These are phyloP conservation scores for Dactylellina parvicollis DNA, from an alignment of 2,329 filamentous ascomycete species.

Conservation along the genomic window DNA sequence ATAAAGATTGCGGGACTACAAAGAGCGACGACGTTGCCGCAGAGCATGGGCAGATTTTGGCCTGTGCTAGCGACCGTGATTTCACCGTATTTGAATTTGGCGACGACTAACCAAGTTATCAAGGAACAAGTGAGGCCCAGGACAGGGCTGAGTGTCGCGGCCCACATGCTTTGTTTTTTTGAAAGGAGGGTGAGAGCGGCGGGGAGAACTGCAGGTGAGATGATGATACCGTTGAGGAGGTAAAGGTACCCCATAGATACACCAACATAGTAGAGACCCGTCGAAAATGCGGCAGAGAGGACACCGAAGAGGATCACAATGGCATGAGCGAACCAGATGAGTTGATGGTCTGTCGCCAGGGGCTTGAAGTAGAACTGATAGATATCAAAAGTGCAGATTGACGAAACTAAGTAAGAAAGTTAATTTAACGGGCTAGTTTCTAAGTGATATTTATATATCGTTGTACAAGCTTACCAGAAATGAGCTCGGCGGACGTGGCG, in stretches of 20 bases:
- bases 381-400: slow-evolving; percentile 87
- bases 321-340: slow-evolving; percentile 82
- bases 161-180: slow-evolving; percentile 79
- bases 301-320: slow-evolving; percentile 78
- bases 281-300: slow-evolving; percentile 79
- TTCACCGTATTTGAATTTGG: slow-evolving; percentile 73
- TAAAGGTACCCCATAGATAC: slow-evolving; percentile 91
- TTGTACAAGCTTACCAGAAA: slow-evolving; percentile 66
- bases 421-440: neutral
- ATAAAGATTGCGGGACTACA: slow-evolving; percentile 79
- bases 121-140: slow-evolving; percentile 75
- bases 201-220: slow-evolving; percentile 83
- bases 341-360: slow-evolving; percentile 74
- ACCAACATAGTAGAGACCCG: slow-evolving; percentile 76
- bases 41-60: slow-evolving; percentile 86
- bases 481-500: slow-evolving; percentile 82
- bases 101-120: slow-evolving; percentile 80
- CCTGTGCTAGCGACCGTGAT: slow-evolving; percentile 80
- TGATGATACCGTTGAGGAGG: slow-evolving; percentile 89
- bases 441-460: neutral
- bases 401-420: slow-evolving; percentile 69
- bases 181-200: slow-evolving; percentile 82
- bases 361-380: slow-evolving; percentile 90
- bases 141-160: slow-evolving; percentile 75
- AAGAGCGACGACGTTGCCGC: slow-evolving; percentile 83